Base-by-base conservation (phyloP, 2,329 filamentous ascomycete species). In the Xylaria sp. region DNA sequence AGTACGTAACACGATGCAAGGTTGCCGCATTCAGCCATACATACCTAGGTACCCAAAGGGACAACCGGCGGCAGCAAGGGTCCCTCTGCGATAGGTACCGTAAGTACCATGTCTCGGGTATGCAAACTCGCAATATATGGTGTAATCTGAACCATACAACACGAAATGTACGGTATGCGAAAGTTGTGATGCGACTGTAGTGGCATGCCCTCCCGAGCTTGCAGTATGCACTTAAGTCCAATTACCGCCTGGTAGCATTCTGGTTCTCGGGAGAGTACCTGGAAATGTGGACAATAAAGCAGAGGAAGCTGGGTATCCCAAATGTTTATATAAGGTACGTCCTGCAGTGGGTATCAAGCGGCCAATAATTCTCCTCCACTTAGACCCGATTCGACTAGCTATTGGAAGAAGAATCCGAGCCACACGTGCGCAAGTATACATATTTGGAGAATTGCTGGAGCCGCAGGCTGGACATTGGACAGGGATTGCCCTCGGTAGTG, bases 1-100 rank as follows among this genome's bases (percentile, higher is more conserved):
- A 67, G 70, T 77, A 78, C 75, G 76, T 77, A 76, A 78, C 71
- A 66, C 59, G 66, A 71, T 71, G 66, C 52, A 66, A 63, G 60
- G 36, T 61, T 69, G 43, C 56, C 39, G 65, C 67, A 46, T 57
- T 51, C 28, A 64, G 59, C 57, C 61, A 67, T 54, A 51, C 28
- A 67, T 54, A 51, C 52, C 52, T 54, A 51, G 3, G 66, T 54
- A 51, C 52, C 52, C n/a, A 63, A 49, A 48, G 54, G 28, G 60
- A 54, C 48, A 23, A 59, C 46, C 43, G 56, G 43, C 54, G 51
- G 58, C 62, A 56, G 28, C 51, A 68, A 62, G 51, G 61, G 41
- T 46, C 41, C 41, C 41, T 18, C 3, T 46, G 18, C 41, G 15
- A 18, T 46, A n/a, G 41, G 56, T 55, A 51, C 61, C 43, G 18